Conservation (phyloP, 352 stramenopile genomes). For the Phytophthora idaei region DNA sequence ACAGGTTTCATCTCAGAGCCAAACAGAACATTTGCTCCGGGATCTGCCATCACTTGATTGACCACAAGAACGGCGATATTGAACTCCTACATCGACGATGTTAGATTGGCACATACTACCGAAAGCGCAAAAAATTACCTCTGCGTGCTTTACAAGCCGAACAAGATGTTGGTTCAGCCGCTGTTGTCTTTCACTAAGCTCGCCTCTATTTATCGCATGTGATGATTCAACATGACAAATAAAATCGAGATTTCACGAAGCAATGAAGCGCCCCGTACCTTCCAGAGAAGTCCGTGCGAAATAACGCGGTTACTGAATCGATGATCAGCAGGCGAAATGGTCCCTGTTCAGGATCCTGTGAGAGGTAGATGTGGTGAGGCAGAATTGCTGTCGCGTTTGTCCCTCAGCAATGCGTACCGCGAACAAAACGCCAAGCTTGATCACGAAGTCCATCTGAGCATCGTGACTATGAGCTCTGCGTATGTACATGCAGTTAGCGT, state of each 20-base stretch:
- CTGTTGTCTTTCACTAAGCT: constrained; percentile 85
- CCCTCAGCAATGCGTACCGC: constrained; percentile 46
- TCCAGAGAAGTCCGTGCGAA: constrained; percentile 89
- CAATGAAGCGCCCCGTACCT: constrained; percentile 35
- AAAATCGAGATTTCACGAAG: background rate
- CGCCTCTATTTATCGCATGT: constrained; percentile 35
- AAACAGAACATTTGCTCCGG: constrained; percentile 85
- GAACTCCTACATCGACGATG: constrained; percentile 78
- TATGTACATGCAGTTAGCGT: constrained; percentile 5
- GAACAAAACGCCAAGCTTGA: constrained; percentile 72
- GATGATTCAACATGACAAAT: background rate
- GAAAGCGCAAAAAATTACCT: constrained; percentile 38
- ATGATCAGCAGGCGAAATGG: constrained; percentile 89
- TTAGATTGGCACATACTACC: background rate
- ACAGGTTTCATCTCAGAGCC: constrained; percentile 85
- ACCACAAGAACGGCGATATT: constrained; percentile 93
- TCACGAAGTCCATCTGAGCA: constrained; percentile 88
- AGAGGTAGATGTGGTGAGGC: constrained; percentile 7
- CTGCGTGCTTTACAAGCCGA: constrained; percentile 79
- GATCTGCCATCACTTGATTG: constrained; percentile 93
- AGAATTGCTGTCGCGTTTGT: background rate
- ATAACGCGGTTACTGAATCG: constrained; percentile 91
- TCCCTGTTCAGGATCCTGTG: constrained; percentile 67
- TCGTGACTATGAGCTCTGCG: constrained; percentile 86
- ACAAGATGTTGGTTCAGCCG: constrained; percentile 90